phyloP scores from a whole-genome alignment of 495 filamentous ascomycete genomes.

The Xylaria venustula region DNA sequence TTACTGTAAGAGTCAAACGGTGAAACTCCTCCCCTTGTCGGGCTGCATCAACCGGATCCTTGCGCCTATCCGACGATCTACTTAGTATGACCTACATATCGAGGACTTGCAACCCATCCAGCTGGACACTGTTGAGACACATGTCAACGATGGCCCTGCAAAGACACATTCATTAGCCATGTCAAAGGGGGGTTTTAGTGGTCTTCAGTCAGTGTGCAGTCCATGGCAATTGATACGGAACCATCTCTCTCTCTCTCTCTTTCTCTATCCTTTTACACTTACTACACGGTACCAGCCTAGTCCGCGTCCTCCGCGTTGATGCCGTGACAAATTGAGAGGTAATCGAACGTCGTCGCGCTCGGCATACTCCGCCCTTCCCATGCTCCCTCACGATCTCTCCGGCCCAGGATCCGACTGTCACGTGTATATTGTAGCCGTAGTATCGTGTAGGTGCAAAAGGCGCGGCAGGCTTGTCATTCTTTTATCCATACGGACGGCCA shows the following conservation, averaged over 20 bases:
- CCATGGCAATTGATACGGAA: too few relatives aligned
- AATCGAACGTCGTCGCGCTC: not conserved
- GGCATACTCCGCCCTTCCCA: slow-evolving; percentile 5
- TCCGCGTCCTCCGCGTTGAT: not conserved
- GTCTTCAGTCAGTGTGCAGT: too few relatives aligned
- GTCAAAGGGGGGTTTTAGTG: too few relatives aligned
- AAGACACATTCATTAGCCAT: not conserved
- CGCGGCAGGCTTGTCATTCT: not conserved
- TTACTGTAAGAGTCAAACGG: not conserved
- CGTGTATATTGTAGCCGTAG: not conserved
- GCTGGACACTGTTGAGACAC: not conserved
- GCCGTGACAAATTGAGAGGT: slow-evolving; percentile 1
- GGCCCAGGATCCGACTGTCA: not conserved
- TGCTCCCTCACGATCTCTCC: slow-evolving; percentile 1
- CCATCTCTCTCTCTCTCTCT: too few relatives aligned
- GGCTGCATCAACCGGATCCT: not conserved
- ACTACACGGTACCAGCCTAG: slow-evolving; percentile 1
- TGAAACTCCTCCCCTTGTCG: slow-evolving; percentile 5
- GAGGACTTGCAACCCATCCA: slow-evolving; percentile 1
- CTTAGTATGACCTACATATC: slow-evolving; percentile 14
- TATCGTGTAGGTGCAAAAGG: not conserved
- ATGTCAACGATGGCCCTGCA: not conserved
- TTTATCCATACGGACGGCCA: not conserved
- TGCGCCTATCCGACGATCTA: slow-evolving; percentile 11
- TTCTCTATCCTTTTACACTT: not conserved